Conservation (phyloP, 345 rosid species). For the Fremontodendron californicum region DNA sequence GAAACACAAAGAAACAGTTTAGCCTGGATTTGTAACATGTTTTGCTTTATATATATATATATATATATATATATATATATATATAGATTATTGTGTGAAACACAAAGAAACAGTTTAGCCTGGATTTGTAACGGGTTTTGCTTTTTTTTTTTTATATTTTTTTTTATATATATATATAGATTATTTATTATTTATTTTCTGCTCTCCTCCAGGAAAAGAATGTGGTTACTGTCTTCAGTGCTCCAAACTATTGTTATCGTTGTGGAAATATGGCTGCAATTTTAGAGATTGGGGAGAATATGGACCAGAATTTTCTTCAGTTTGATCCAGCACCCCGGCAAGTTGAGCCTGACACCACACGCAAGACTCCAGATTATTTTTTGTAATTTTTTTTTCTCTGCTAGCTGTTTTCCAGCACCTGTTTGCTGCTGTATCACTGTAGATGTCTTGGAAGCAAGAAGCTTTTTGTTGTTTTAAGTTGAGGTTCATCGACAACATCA, state of each 20-base stretch:
- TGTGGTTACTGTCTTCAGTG: conserved; percentile 92
- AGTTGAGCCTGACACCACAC: conserved; percentile 83
- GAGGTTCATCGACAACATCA: conserved; percentile 38
- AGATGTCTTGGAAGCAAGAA: conserved; percentile 39
- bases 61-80: too few species aligned
- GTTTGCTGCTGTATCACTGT: conserved; percentile 35
- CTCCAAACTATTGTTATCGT: conserved; percentile 90
- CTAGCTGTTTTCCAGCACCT: conserved; percentile 37
- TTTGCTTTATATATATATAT: not conserved
- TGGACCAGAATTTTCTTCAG: conserved; percentile 93
- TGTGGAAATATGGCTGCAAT: conserved; percentile 98
- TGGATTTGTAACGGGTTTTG: not conserved
- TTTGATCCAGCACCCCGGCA: conserved; percentile 94
- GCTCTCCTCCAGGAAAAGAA: conserved; percentile 56
- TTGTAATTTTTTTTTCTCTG: conserved; percentile 47
- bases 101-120: not conserved
- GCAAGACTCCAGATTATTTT: conserved; percentile 97
- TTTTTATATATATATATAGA: too few species aligned
- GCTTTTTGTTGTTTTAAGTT: conserved; percentile 38
- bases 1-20: not conserved
- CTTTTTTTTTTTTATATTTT: too few species aligned
- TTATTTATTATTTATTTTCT: not conserved
- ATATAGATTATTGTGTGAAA: conserved; percentile 32
- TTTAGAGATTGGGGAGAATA: conserved; percentile 87
- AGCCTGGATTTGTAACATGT: not conserved